phyloP scores from a whole-genome alignment of 169 alveolate species.

The Plasmodium reichenowi region DNA sequence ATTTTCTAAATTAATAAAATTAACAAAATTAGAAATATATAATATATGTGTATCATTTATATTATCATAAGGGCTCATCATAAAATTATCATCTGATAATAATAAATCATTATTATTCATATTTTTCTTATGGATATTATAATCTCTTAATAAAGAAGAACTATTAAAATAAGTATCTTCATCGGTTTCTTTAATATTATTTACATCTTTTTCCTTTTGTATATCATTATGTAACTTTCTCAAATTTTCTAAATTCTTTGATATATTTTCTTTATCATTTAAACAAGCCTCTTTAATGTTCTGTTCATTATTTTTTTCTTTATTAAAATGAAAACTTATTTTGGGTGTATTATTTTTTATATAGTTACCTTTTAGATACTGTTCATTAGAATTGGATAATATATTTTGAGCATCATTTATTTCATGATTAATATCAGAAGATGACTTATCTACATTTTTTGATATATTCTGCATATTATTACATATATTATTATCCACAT shows the following conservation, averaged over 20 bases:
- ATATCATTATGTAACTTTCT: neutral
- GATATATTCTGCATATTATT: neutral
- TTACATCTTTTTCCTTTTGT: neutral
- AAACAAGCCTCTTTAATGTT: conserved; percentile 3
- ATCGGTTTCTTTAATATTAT: neutral
- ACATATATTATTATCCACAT: neutral
- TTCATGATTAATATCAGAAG: conserved; percentile 1
- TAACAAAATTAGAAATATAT: conserved; percentile 37
- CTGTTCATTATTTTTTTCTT: conserved; percentile 5
- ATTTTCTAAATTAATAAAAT: conserved; percentile 41
- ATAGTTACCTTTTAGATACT: conserved; percentile 47
- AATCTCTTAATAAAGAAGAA: neutral
- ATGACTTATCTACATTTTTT: neutral
- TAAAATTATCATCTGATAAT: neutral
- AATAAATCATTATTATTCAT: neutral
- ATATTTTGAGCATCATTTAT: neutral
- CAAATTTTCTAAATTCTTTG: neutral
- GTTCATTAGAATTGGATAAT: conserved; percentile 14
- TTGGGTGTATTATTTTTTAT: conserved; percentile 29
- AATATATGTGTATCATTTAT: conserved; percentile 7
- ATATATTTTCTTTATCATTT: conserved; percentile 14
- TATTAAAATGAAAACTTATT: conserved; percentile 13
- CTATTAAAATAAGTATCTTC: neutral
- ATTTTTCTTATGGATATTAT: neutral
- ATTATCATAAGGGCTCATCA: neutral